Evolutionary conservation across 495 filamentous ascomycete species (phyloP).

Genomic region (Podospora conica): DNA sequence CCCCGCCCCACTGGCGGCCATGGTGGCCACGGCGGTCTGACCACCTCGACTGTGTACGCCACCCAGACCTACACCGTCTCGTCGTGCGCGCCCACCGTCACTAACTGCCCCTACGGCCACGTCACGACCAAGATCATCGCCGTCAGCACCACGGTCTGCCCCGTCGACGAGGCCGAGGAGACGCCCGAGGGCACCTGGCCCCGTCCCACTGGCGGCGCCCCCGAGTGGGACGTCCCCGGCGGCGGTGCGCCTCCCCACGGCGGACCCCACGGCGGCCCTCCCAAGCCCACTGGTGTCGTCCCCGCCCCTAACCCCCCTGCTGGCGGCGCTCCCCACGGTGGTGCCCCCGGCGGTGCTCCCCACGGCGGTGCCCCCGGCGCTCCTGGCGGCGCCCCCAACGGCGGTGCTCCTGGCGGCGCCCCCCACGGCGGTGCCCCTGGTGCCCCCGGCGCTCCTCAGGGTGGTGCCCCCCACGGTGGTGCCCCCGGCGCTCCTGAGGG

Average conservation of each 20-base stretch:
- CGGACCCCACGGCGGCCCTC: not conserved
- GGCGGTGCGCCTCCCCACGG: not conserved
- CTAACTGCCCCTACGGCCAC: slow-evolving; percentile 52
- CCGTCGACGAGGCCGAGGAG: slow-evolving; percentile 33
- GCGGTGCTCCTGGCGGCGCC: not conserved
- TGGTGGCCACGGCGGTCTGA: slow-evolving; percentile 32
- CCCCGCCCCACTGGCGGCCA: too few species aligned
- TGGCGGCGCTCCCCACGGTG: not conserved
- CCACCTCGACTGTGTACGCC: slow-evolving; percentile 54
- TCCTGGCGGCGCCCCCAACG: not conserved
- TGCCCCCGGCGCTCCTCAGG: not conserved
- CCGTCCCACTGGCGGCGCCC: not conserved
- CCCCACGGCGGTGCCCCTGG: not conserved
- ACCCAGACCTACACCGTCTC: slow-evolving; percentile 55
- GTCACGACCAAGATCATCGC: slow-evolving; percentile 51
- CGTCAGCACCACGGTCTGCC: slow-evolving; percentile 56
- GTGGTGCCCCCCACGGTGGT: not conserved
- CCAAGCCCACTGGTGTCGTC: not conserved
- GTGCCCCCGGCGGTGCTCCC: not conserved
- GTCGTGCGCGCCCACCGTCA: slow-evolving; percentile 51
- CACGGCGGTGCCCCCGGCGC: not conserved
- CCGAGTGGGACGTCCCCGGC: not conserved
- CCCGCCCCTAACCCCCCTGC: not conserved
- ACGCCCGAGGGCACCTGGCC: not conserved
- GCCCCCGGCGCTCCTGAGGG: not conserved